Conservation (phyloP, 2,329 filamentous ascomycete species). For the Knufia petricola region DNA sequence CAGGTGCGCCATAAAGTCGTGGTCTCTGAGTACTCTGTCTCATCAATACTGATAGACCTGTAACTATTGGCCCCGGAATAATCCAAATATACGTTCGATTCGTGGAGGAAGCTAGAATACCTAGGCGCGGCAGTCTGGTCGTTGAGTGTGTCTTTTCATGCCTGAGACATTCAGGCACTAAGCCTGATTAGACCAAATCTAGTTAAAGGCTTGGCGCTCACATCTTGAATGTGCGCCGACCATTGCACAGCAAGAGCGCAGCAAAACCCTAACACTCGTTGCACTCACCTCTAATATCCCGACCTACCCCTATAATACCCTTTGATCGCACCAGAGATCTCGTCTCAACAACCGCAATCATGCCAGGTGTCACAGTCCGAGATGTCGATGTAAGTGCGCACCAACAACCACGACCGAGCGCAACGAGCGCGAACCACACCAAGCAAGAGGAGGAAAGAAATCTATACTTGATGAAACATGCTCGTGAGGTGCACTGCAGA, state of each 20-base stretch:
- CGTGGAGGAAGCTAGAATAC: too few relatives aligned
- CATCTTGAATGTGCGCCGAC: too few relatives aligned
- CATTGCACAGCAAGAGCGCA: background rate
- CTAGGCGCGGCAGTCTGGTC: too few relatives aligned
- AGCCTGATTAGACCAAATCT: too few relatives aligned
- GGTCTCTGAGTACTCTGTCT: too few relatives aligned
- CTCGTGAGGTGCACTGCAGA: conserved; percentile 12
- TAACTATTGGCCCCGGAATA: too few relatives aligned
- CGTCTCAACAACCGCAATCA: conserved; percentile 40
- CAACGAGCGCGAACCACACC: conserved; percentile 14
- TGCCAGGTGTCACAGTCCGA: conserved; percentile 59
- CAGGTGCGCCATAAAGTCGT: too few relatives aligned
- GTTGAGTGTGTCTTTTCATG: too few relatives aligned
- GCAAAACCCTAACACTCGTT: background rate
- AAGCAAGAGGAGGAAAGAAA: conserved; percentile 6
- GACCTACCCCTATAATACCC: background rate
- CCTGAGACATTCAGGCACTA: too few relatives aligned
- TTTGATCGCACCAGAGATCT: conserved; percentile 10
- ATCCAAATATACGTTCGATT: too few relatives aligned
- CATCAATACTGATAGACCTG: too few relatives aligned
- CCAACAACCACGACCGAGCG: conserved; percentile 20
- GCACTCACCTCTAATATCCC: background rate
- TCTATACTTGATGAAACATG: background rate
- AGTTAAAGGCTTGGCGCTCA: too few relatives aligned
- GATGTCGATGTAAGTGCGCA: conserved; percentile 51